A percentile compares a stretch with the other conserved stretches of the same genome.
Conservation (phyloP, 2,329 filamentous ascomycete genomes). For the Ilyonectria sp. region DNA sequence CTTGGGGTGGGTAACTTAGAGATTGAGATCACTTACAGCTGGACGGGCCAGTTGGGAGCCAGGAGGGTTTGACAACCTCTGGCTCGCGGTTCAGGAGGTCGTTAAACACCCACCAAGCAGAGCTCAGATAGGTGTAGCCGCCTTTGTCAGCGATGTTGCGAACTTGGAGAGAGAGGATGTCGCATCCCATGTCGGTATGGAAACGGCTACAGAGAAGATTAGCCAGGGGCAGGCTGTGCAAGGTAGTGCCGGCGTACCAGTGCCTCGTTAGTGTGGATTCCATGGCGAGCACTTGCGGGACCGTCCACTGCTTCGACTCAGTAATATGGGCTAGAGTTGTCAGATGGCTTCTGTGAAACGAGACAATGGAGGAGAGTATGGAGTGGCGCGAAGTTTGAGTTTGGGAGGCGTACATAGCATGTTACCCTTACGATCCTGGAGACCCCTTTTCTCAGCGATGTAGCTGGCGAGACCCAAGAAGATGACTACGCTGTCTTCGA, state of each 20-base stretch:
- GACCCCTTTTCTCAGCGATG: constrained; percentile 67
- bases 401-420: constrained; percentile 59
- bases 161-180: constrained; percentile 64
- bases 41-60: constrained; percentile 62
- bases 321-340: constrained; percentile 61
- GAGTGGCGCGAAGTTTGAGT: background rate
- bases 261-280: constrained; percentile 64
- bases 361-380: background rate
- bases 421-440: constrained; percentile 64
- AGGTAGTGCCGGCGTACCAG: constrained; percentile 54
- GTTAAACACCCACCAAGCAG: constrained; percentile 60
- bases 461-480: constrained; percentile 71
- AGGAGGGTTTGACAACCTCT: constrained; percentile 56
- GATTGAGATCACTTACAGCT: constrained; percentile 56
- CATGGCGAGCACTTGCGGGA: constrained; percentile 61
- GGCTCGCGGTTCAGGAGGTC: constrained; percentile 58
- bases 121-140: constrained; percentile 62
- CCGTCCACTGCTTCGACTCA: constrained; percentile 62
- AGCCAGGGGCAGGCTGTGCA: constrained; percentile 20
- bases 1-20: background rate
- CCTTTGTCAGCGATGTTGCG: constrained; percentile 60
- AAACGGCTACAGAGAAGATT: constrained; percentile 56
- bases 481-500: constrained; percentile 68
- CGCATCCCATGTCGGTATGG: constrained; percentile 68
- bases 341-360: constrained; percentile 24